These are phyloP conservation scores for Acidomyces sp. DNA, from an alignment of 495 filamentous ascomycete genomes.

Conservation along the genomic window DNA sequence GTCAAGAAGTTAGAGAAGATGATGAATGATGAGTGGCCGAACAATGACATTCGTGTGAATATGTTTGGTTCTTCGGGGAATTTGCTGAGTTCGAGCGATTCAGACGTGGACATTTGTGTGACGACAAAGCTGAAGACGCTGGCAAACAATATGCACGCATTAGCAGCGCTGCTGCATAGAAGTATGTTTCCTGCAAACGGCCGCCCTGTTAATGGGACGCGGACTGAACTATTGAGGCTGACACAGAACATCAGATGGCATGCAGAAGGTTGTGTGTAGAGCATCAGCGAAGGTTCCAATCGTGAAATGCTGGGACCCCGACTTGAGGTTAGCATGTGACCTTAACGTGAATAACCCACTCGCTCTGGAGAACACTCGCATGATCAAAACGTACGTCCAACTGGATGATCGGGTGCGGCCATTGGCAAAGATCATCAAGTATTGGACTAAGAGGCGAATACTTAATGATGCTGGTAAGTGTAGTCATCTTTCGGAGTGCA, in stretches of 20 bases:
- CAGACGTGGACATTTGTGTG: constrained; percentile 97
- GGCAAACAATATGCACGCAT: constrained; percentile 73
- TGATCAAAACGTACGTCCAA: constrained; percentile 95
- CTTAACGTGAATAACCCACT: constrained; percentile 98
- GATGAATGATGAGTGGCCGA: constrained; percentile 83
- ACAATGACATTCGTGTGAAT: constrained; percentile 74
- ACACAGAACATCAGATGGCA: constrained; percentile 54
- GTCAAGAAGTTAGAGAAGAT: constrained; percentile 75
- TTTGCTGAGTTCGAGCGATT: constrained; percentile 86
- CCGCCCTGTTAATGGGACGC: too few relatives aligned
- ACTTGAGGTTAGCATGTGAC: constrained; percentile 79
- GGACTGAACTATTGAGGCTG: too few relatives aligned
- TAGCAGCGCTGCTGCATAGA: constrained; percentile 70
- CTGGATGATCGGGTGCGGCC: constrained; percentile 83
- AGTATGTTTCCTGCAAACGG: constrained; percentile 55
- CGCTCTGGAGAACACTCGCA: constrained; percentile 88
- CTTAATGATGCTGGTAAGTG: constrained; percentile 86
- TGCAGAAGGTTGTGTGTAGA: constrained; percentile 90
- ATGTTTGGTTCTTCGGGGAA: constrained; percentile 97
- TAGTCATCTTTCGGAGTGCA: not conserved
- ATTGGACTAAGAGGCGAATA: constrained; percentile 87
- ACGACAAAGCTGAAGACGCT: constrained; percentile 75
- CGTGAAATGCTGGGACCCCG: constrained; percentile 97
- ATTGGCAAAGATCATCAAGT: constrained; percentile 88
- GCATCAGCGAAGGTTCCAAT: constrained; percentile 92